Base-by-base conservation (phyloP, 2,329 filamentous ascomycete genomes). In the Nakataea oryzae region DNA sequence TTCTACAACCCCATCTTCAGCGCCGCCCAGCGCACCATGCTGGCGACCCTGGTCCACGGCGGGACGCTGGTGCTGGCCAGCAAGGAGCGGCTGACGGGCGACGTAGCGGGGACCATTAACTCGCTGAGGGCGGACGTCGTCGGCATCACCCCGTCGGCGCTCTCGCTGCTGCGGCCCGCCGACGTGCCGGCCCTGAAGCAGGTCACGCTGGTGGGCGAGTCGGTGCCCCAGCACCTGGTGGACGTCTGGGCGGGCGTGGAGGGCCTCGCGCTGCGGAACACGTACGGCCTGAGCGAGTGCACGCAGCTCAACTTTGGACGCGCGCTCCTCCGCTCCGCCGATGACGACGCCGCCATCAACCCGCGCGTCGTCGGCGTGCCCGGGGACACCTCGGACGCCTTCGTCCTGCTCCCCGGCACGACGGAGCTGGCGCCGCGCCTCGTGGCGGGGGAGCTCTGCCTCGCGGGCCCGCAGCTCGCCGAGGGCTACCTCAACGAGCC, bases 161-260 rank as follows among this genome's bases (percentile, higher is more conserved):
- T 85, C 29, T 77, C 80, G 41, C 74, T 86, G 28, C 68, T 87
- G 21, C 63, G 54, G 54, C 86, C 84, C 7, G 76, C 83, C 28
- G 81, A 87, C 63, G 82, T 86, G 3, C 85, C 86, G 32, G 82
- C 77, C 26, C 73, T 88, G 2, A 81, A 84, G 29, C 81, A 87
- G 2, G 86, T 88, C 68, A 88, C 87, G 62, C 86, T 85, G 3
- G 86, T 86, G 58, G 86, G 86, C 8, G 86, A 88, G 66, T 80
- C 82, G 64, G 73, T 87, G n/a, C 86, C 84, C 65, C 83, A 86
- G 68, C 85, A 86, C 60, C 86, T 87, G 28, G 62, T 75, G 87
- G 30, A 81, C 86, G 67, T 77, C 75, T 1, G 87, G 84, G 84
- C 83, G 8, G 47, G 30, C 17, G 59, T 60, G 3, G 83, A n/a